Evolutionary conservation across 2,329 filamentous ascomycete species (phyloP), one percentile per base, ranked within the genome.

Genomic region (Hypoxylon sp.): DNA sequence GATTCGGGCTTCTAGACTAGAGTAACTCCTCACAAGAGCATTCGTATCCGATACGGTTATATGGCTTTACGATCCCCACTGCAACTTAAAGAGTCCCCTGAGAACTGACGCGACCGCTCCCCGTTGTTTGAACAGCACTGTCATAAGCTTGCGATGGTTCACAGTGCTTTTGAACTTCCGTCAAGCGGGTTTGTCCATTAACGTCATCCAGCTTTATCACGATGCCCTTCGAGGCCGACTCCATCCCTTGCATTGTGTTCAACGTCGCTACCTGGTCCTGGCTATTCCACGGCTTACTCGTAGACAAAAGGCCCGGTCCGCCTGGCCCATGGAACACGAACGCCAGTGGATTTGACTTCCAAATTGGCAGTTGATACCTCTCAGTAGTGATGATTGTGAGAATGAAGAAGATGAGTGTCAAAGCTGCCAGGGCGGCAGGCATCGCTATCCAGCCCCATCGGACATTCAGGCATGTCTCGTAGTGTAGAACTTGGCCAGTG

Each of bases 381-480:
- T 41, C 36, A n/a, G 36, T 41, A 17, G 36, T 41, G n/a, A 41
- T 17, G 36, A 41, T 41, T 19, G 36, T 41, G n/a, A 41, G 36
- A 11, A 49, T 9, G 46, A 49, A 49, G 13, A 49, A 28, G 14
- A 49, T 6, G 5, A 49, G 17, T 21, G 50, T 53, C 11, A 53
- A 23, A 5, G 19, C 9, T 9, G 50, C 32, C 19, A 53, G 13
- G 21, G 32, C 10, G 5, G 34, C 34, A 30, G 56, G 56, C 9
- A 60, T 51, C 43, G 56, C 45, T 21, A 60, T 60, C 56, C 56
- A 60, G 4, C 10, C 14, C 56, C 56, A 60, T 43, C 14, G 28
- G 30, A 60, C 45, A 2, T 50, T 34, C 41, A 60, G 17, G 11
- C 56, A 60, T 19, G 46, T 51, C 28, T 46, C 56, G 30, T 60